A percentile compares a stretch with the other conserved stretches of the same genome.
These are phyloP conservation scores for Scutellaria barbata DNA, from an alignment of 257 asterid species.

Conservation along the genomic window DNA sequence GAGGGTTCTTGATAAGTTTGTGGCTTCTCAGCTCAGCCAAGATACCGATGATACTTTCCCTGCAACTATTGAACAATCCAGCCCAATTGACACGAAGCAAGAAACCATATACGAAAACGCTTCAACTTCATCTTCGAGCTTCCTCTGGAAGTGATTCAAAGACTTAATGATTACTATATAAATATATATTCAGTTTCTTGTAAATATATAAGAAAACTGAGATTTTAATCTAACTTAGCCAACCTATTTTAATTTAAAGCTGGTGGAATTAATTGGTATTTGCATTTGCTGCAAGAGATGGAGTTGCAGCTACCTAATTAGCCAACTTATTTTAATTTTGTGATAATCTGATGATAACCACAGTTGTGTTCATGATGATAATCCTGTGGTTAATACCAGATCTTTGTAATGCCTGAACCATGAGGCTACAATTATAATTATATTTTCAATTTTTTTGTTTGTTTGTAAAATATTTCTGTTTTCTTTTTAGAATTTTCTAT, in stretches of 20 bases:
- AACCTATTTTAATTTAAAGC: no score
- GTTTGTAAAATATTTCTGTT: not conserved
- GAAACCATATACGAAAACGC: not conserved
- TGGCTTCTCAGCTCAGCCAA: constrained; percentile 5
- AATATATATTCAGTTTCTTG: not conserved
- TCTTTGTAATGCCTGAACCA: not conserved
- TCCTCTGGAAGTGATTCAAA: not conserved
- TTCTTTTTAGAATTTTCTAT: no score
- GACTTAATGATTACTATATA: not conserved
- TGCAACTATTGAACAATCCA: no score
- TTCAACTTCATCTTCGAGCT: not conserved
- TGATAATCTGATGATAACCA: not conserved
- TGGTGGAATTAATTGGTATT: no score
- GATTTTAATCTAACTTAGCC: not conserved
- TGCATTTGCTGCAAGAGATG: not conserved
- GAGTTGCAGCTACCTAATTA: not conserved
- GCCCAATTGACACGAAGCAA: not conserved
- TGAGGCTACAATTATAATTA: not conserved
- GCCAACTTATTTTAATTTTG: not conserved
- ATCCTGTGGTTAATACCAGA: not conserved
- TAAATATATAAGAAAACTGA: not conserved
- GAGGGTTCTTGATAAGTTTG: constrained; percentile 19
- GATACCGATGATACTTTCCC: not conserved
- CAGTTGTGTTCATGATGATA: not conserved
- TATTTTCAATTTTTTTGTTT: no score